These are phyloP conservation scores for Pestalotiopsis sp. DNA, from an alignment of 2,329 filamentous ascomycete genomes.

Conservation along the genomic window DNA sequence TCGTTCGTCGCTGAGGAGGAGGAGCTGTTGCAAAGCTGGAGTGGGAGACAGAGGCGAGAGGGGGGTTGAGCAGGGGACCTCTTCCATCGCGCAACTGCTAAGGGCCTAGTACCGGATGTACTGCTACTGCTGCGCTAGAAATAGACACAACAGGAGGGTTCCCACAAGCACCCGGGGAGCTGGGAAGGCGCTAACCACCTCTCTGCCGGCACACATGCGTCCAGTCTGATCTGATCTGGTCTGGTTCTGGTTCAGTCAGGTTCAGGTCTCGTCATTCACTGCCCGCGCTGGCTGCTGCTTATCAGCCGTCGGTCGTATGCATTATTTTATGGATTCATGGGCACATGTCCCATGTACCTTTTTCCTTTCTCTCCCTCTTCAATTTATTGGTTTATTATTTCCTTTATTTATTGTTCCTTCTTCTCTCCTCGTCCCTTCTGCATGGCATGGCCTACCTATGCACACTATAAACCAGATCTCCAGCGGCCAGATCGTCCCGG, in stretches of 20 bases:
- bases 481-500: neutral
- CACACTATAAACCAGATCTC: neutral
- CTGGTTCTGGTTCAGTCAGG: neutral
- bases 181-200: constrained; percentile 17
- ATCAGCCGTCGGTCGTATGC: neutral
- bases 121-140: constrained; percentile 2
- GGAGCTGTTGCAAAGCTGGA: neutral
- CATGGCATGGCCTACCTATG: no score
- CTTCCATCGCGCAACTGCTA: constrained; percentile 4
- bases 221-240: neutral
- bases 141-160: constrained; percentile 5
- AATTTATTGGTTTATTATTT: neutral
- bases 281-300: neutral
- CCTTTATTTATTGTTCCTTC: neutral
- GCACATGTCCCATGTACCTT: neutral
- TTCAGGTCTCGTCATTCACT: neutral
- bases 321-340: neutral
- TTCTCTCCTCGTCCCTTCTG: neutral
- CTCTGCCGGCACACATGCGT: constrained; percentile 14
- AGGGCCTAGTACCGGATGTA: neutral
- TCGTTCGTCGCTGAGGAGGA: no score
- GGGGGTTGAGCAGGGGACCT: neutral
- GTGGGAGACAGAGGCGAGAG: neutral
- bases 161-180: constrained; percentile 16
- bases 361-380: neutral